Conservation (phyloP, 371 early-diverging fungal genomes). For the Vairimorpha ceranae region DNA sequence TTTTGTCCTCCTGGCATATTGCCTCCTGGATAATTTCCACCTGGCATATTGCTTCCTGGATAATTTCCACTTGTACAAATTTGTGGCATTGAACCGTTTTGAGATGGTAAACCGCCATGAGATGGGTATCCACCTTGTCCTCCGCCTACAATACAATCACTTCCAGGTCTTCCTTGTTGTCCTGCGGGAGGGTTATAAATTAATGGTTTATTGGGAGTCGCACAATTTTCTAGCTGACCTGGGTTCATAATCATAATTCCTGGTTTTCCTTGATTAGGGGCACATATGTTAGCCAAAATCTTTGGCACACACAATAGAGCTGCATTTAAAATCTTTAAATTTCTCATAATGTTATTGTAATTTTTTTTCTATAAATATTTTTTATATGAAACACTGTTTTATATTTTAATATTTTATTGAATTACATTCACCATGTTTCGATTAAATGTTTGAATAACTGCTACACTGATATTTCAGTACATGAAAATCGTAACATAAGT, state of each 20-base stretch:
- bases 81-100: not conserved
- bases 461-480: no score
- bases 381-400: conserved; percentile 7
- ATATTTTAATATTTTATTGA: not conserved
- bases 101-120: not conserved
- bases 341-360: conserved; percentile 1
- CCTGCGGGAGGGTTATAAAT: not conserved
- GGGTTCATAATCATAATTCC: not conserved
- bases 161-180: not conserved
- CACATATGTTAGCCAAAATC: not conserved
- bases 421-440: no score
- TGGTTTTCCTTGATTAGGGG: not conserved
- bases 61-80: not conserved
- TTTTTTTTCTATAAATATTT: not conserved
- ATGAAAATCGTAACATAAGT: no score
- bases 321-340: conserved; percentile 1
- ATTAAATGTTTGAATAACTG: no score
- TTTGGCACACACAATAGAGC: not conserved
- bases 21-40: not conserved
- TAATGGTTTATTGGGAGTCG: not conserved
- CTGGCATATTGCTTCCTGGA: not conserved
- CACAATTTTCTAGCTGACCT: conserved; percentile 18
- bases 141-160: conserved; percentile 3
- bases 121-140: not conserved
- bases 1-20: not conserved